These are phyloP conservation scores for Fusarium sororula DNA, from an alignment of 2,329 filamentous ascomycete genomes.

Conservation along the genomic window DNA sequence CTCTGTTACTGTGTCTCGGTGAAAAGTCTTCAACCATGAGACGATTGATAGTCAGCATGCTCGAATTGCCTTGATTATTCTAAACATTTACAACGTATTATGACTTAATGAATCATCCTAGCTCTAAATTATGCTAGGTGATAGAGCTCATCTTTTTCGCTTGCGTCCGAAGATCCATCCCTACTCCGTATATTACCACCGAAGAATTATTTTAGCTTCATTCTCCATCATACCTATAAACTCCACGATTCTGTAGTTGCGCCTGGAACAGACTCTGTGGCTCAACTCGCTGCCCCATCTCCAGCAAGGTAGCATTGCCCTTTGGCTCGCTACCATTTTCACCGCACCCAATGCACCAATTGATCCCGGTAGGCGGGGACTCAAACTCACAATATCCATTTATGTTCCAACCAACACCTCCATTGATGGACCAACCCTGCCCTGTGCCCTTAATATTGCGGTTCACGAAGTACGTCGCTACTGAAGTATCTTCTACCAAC, in stretches of 20 bases:
- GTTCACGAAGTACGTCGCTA: constrained; percentile 11
- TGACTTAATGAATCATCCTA: fast-evolving
- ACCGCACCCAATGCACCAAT: constrained; percentile 36
- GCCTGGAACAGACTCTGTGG: constrained; percentile 29
- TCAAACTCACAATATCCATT: constrained; percentile 6
- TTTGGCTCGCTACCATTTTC: not conserved
- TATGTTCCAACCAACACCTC: constrained; percentile 35
- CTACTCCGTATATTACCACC: not conserved
- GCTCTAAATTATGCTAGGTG: too few relatives aligned
- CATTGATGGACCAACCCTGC: constrained; percentile 39
- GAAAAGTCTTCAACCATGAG: too few relatives aligned
- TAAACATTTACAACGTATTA: too few relatives aligned
- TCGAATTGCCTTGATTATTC: not conserved
- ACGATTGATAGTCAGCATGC: fast-evolving
- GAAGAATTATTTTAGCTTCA: too few relatives aligned
- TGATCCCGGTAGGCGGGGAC: constrained; percentile 32
- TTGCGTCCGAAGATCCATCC: fast-evolving
- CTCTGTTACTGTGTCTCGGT: not conserved
- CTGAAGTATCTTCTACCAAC: constrained; percentile 28
- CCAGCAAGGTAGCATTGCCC: constrained; percentile 23
- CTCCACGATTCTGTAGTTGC: constrained; percentile 9
- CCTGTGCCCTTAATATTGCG: constrained; percentile 22
- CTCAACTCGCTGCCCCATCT: not conserved
- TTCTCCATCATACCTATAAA: not conserved
- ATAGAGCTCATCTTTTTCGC: too few relatives aligned